Percentiles rank a stretch among this genome's conserved stretches.
phyloP scores from a whole-genome alignment of 805 yeast genomes.

The Kazachstania viticola region DNA sequence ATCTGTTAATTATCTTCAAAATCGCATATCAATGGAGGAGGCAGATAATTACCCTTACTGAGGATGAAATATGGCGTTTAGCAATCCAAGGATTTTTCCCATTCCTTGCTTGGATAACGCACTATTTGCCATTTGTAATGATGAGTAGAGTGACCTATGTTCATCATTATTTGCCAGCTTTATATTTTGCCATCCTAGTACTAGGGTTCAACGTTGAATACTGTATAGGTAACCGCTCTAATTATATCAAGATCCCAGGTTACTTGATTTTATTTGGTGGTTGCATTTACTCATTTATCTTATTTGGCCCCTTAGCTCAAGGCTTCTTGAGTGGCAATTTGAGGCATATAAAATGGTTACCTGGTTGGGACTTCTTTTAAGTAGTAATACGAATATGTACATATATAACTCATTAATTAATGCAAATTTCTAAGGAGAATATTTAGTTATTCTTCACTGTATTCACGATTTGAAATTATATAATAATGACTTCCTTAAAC shows the following conservation, averaged over 20 bases:
- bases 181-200: constrained; percentile 83
- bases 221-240: constrained; percentile 11
- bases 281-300: constrained; percentile 45
- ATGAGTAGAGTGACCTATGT: constrained; percentile 97
- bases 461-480: too few species aligned
- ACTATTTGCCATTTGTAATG: constrained; percentile 74
- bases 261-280: constrained; percentile 36
- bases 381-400: too few species aligned
- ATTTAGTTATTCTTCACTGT: too few species aligned
- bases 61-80: constrained; percentile 30
- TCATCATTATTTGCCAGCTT: constrained; percentile 92
- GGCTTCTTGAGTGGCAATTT: constrained; percentile 57
- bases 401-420: too few species aligned
- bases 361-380: constrained; percentile 44
- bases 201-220: constrained; percentile 27
- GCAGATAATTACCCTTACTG: constrained; percentile 40
- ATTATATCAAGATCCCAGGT: constrained; percentile 21
- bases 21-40: constrained; percentile 53
- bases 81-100: constrained; percentile 69
- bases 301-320: constrained; percentile 57
- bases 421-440: too few species aligned
- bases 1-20: constrained; percentile 33
- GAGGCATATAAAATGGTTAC: constrained; percentile 40
- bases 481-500: too few species aligned
- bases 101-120: constrained; percentile 82